These are phyloP conservation scores for Lineolata rhizophorae DNA, from an alignment of 495 filamentous ascomycete genomes.

Conservation along the genomic window DNA sequence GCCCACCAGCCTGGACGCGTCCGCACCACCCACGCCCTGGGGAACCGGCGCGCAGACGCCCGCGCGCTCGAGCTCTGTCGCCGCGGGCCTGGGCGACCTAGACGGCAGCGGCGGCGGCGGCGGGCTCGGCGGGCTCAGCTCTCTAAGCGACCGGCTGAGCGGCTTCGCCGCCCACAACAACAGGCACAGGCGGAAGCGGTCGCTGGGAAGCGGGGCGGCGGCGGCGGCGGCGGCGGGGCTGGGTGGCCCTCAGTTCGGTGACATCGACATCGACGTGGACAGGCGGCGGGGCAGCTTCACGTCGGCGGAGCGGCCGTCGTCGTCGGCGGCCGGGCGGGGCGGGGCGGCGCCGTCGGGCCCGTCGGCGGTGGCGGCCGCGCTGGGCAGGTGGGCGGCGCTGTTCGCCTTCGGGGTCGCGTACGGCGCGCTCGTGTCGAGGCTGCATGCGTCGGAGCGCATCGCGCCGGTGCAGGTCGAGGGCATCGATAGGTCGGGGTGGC, in stretches of 20 bases:
- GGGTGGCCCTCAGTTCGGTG: not conserved
- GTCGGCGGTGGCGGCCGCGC: slow-evolving; percentile 18
- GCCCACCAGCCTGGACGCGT: slow-evolving; percentile 32
- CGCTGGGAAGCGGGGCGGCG: no score
- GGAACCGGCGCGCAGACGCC: slow-evolving; percentile 51
- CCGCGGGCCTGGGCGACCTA: slow-evolving; percentile 8
- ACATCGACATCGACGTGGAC: not conserved
- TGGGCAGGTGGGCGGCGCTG: slow-evolving; percentile 42
- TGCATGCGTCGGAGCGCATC: slow-evolving; percentile 49
- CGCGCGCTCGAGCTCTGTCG: slow-evolving; percentile 12
- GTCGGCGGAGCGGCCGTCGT: no score
- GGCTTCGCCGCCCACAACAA: no score
- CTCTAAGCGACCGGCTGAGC: no score
- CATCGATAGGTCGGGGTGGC: slow-evolving; percentile 33
- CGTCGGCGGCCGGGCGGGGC: not conserved
- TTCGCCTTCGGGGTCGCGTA: slow-evolving; percentile 68
- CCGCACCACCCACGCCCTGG: slow-evolving; percentile 37
- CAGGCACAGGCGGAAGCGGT: no score
- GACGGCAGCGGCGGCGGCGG: not conserved
- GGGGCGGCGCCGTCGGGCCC: slow-evolving; percentile 3
- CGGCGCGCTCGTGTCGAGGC: slow-evolving; percentile 62
- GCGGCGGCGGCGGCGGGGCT: not conserved
- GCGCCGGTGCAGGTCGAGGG: slow-evolving; percentile 38
- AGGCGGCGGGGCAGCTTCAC: no score
- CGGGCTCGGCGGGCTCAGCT: no score